These are phyloP conservation scores for Emericellopsis cladophorae DNA, from an alignment of 2,329 filamentous ascomycete genomes.

Conservation along the genomic window DNA sequence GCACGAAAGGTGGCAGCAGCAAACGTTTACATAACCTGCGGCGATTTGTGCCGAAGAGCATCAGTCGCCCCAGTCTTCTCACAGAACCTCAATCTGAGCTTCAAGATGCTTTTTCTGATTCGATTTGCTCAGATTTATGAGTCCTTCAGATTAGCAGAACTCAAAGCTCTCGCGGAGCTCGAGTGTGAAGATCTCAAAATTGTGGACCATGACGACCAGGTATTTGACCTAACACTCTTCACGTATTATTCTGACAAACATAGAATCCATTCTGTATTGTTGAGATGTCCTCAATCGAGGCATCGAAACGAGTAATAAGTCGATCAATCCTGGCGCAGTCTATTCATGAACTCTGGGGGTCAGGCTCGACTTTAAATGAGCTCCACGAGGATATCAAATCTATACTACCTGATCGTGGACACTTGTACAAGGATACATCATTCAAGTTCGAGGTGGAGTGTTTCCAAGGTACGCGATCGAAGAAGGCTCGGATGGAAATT, in stretches of 20 bases:
- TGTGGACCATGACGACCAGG: constrained; percentile 60
- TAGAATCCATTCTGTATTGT: constrained; percentile 78
- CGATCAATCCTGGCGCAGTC: constrained; percentile 73
- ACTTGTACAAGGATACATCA: constrained; percentile 45
- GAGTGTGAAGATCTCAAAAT: constrained; percentile 57
- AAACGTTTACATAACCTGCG: no score
- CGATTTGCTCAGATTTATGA: constrained; percentile 85
- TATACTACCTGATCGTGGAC: constrained; percentile 53
- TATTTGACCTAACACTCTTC: constrained; percentile 28
- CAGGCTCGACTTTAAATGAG: constrained; percentile 50
- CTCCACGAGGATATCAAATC: constrained; percentile 54
- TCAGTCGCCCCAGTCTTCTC: no score
- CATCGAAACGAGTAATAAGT: constrained; percentile 53
- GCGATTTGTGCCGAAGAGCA: no score
- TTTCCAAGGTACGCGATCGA: constrained; percentile 62
- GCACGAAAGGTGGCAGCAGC: no score
- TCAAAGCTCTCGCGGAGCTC: constrained; percentile 64
- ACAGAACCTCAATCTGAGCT: no score
- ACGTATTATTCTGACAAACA: neutral
- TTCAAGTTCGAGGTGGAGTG: constrained; percentile 80
- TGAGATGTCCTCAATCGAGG: constrained; percentile 48
- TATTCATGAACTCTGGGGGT: constrained; percentile 84
- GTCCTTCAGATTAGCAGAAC: constrained; percentile 76
- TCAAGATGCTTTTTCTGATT: constrained; percentile 49
- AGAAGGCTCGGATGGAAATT: constrained; percentile 51